Base-by-base conservation (phyloP, 805 yeast genomes). In the Candida dendrica region DNA sequence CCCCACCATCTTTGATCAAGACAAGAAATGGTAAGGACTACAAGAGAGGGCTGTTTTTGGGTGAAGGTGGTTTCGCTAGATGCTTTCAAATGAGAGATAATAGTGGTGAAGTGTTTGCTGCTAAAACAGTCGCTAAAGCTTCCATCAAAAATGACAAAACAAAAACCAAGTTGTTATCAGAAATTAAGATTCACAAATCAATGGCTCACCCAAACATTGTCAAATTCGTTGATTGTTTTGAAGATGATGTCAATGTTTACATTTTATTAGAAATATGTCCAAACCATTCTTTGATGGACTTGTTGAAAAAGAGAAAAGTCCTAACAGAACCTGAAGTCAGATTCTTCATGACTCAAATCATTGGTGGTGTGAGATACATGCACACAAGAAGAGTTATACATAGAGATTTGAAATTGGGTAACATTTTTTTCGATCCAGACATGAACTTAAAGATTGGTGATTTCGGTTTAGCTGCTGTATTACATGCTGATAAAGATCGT, bases 1-100 rank as follows among this genome's bases (percentile, higher is more conserved):
- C 98, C 2, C 98, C 98, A 2, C 98, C 98, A 30, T 84, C 95
- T 15, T 74, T 90, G 49, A 95, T 93, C 50, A 76, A 91, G 52
- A 87, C 93, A 35, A 77, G 90, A 64, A 73, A 75, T 44, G 96
- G 96, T 36, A 78, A 86, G 58, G 95, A 89, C 53, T 93, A 85
- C 63, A 87, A 84, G 49, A 77, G 98, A 59, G 98, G 98, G 2
- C 72, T 72, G 45, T 90, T 89, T 55, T 70, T 93, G 30, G 98
- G 98, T 31, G 98, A 91, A 67, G 99, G 99, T 46, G 99, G 99
- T 0, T 93, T 93, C 70, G 99, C 98, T 15, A 79, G 98, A 58
- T 93, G 99, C 60, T 93, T 93, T 66, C 97, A 93, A 62, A 93
- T 93, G 72, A 87, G 84, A 59, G 96, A 90, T 64, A 84, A 88